Base-by-base conservation (phyloP, 2,329 filamentous ascomycete genomes). In the Claviceps digitariae region DNA sequence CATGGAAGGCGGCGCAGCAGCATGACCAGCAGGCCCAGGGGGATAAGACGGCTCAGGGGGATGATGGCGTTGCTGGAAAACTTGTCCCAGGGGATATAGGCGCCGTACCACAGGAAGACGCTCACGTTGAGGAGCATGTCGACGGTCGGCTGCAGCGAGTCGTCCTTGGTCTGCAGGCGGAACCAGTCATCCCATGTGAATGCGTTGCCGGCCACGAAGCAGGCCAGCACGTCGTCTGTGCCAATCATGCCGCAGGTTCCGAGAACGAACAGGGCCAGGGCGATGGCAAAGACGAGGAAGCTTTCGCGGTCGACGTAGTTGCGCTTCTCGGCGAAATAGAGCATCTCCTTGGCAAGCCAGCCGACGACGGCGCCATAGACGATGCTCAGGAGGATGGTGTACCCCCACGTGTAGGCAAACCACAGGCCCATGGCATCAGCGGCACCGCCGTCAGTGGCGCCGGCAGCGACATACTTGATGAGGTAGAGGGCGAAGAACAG, bases 161-260 rank as follows among this genome's bases (percentile, higher is more conserved):
- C 91, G 60, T 95, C 90, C 60, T 85, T 73, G 0, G 90, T 96
- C 66, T 94, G 87, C 1, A 91, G 73, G 0, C 90, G 84, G 68
- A 95, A 96, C 89, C 88, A 94, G 68, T 95, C 89, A 64, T 95
- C 90, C 82, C 88, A 91, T 0, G 88, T 95, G 60, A 96, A 95
- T 1, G 80, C 81, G 62, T 95, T 95, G 1, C 90, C 90, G 2
- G 90, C 90, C 60, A 95, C 84, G 64, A 96, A 96, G 69, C 89
- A 95, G 1, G 90, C 90, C 7, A 96, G 75, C 1, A 95, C 86
- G 63, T 96, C 90, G 63, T 95, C 90, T 38, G 83, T 91, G 1
- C 89, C 90, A 49, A 95, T 78, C 74, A 95, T 78, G 1, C 90
- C 90, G 57, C 87, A 90, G 0, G 89, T 95, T 0, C 90, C 90